Evolutionary conservation across 2,329 filamentous ascomycete species (phyloP), one percentile per base, ranked within the genome.

Genomic region (Aureobasidium vineae): DNA sequence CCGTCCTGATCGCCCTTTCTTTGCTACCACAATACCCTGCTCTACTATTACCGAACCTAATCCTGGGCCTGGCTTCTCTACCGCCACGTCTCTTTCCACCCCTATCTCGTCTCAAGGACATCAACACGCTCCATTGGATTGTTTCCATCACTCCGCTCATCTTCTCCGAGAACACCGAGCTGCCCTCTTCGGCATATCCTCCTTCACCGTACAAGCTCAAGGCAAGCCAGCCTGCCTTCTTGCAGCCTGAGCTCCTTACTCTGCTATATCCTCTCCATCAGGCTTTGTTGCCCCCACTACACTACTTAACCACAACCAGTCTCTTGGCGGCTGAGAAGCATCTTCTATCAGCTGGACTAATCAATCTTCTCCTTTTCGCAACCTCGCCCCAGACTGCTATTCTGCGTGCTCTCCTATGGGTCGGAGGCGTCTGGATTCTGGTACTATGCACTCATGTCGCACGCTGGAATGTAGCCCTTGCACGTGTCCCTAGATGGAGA

Each of bases 401-500:
- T 33, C 71, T 83, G 4, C 76, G 76, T 50, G 76, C 77, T 10
- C 71, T 82, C 50, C 70, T 83, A 16, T 83, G 81, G 80, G 68
- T 81, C 23, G 81, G 94, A n/a, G 92, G 93, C 0, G 77, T 97
- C 36, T 84, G 86, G 53, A 77, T 96, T 19, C 86, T 97, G 63
- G 79, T 94, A 4, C 80, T 86, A 6, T 96, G 92, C 74, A 86
- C 86, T 36, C 84, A 87, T 36, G 85, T 95, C 15, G 85, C 98
- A 41, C 85, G 84, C 72, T 96, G 91, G 90, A 92, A 91, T 53
- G 89, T 98, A 63, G 85, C 89, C 31, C 80, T 99, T 68, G 93
- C 94, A 60, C 85, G 94, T 66, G 91, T 98, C 21, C 95, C 95
- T 2, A 92, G 88, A 72, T 97, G 94, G 92, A 90, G 93, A 50